Conservation (phyloP, 352 stramenopile genomes). For the Saprolegnia parasitica region DNA sequence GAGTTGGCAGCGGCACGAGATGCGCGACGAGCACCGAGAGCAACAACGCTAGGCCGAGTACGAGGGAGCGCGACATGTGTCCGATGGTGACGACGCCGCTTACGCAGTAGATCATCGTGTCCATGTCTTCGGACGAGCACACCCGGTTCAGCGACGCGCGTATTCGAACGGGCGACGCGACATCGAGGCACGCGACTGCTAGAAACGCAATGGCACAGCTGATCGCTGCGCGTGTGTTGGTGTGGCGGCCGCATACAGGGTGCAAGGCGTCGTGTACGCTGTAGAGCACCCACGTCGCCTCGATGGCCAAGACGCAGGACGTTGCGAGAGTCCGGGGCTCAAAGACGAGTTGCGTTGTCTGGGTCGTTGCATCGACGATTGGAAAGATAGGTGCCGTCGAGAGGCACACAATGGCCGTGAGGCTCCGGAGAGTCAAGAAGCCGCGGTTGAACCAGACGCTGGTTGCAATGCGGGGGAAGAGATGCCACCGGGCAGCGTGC, state of each 20-base stretch:
- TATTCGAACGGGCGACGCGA: not conserved
- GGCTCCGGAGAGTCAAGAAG: not conserved
- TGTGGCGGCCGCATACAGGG: not conserved
- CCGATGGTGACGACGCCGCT: not conserved
- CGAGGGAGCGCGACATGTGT: not conserved
- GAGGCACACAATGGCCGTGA: not conserved
- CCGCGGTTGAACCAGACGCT: not conserved
- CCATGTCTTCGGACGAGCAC: conserved; percentile 15
- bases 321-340: not conserved
- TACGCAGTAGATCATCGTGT: not conserved
- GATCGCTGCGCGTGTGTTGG: not conserved
- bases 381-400: not conserved
- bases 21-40: not conserved
- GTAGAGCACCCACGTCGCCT: conserved; percentile 18
- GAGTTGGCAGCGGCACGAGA: not conserved
- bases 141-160: not conserved
- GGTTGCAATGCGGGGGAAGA: not conserved
- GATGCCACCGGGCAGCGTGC: not conserved
- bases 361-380: not conserved
- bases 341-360: not conserved
- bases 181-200: not conserved
- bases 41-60: not conserved
- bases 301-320: not conserved
- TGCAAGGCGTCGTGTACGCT: conserved; percentile 4
- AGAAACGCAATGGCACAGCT: not conserved